Evolutionary conservation across 352 stramenopile genomes (phyloP).

Genomic region (Plasmopara viticola): DNA sequence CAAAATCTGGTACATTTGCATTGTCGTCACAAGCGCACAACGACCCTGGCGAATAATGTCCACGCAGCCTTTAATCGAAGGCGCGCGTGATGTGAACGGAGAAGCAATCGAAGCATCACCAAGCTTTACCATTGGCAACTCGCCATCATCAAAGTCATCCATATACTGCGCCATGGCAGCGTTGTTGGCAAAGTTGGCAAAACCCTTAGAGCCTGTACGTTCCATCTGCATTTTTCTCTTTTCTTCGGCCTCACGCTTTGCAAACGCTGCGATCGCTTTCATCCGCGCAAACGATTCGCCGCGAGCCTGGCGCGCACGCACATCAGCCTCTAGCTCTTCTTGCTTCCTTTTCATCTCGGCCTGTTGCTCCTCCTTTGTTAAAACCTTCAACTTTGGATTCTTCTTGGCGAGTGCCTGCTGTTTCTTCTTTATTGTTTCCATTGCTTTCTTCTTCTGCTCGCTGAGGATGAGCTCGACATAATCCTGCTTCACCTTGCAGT

Average conservation of each 20-base stretch:
- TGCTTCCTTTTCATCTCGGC: constrained; percentile 82
- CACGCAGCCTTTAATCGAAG: constrained; percentile 88
- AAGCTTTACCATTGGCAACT: constrained; percentile 96
- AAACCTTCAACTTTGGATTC: constrained; percentile 48
- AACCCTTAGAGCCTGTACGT: constrained; percentile 68
- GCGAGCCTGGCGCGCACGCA: constrained; percentile 63
- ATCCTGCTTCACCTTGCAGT: constrained; percentile 77
- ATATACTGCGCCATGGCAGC: constrained; percentile 86
- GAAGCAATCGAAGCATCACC: constrained; percentile 98
- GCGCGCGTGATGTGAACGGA: constrained; percentile 96
- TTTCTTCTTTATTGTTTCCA: constrained; percentile 57
- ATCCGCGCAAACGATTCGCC: constrained; percentile 84
- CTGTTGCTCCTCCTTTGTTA: constrained; percentile 78
- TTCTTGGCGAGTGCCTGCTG: constrained; percentile 42
- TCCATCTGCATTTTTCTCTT: constrained; percentile 63
- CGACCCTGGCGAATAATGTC: constrained; percentile 97
- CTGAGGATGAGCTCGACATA: constrained; percentile 72
- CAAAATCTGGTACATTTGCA: constrained; percentile 99
- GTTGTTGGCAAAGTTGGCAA: constrained; percentile 84
- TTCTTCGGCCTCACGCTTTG: constrained; percentile 71
- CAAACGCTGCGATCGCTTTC: constrained; percentile 81
- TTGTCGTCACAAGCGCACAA: constrained; percentile 98
- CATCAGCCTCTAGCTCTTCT: constrained; percentile 73
- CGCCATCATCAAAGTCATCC: constrained; percentile 88
- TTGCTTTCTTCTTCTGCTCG: constrained; percentile 51